Base-by-base conservation (phyloP, 176 grass and related monocot genomes). In the Leersia perrieri region DNA sequence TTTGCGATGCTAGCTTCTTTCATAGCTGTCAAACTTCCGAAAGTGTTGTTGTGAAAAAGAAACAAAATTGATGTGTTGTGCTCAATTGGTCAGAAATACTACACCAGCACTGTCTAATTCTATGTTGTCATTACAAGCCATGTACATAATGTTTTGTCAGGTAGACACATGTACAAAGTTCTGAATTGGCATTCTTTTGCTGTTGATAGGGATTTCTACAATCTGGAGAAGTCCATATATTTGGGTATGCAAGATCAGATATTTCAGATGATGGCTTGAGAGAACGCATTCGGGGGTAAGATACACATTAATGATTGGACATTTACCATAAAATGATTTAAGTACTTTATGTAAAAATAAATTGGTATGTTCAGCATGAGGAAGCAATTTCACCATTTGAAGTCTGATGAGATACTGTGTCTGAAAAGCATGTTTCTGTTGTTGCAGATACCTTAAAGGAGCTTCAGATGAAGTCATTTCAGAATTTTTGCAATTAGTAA, bases 161-260 rank as follows among this genome's bases (percentile, higher is more conserved):
- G 61, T 89, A 74, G 47, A 29, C 63, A 35, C 30, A 66, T 36
- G 49, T 30, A 65, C 55, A 69, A 27, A 72, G 41, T 38, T 89
- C 39, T 78, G 32, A 44, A 76, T 58, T 20, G 77, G 79, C 60
- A 25, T 39, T n/a, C n/a, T 3, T 45, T 63, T 84, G 38, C 26
- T 76, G 60, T 85, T 63, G 47, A 31, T 62, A 97, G 92, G 92
- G 95, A 70, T 97, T 97, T 73, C 57, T 97, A 62, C 85, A 87
- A 84, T 71, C 90, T 65, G 78, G 75, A 68, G 86, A 93, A 80
- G 88, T 95, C 44, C 88, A 87, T 82, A 98, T 98, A 88, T 93
- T 98, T 91, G 92, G 95, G 25, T 98, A 98, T 63, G 95, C 95
- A 60, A 88, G 92, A 72, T 91, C 95, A 87, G 85, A 94, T 81